Conservation (phyloP, 306 rosid genomes). For the Pachyrhizus erosus region DNA sequence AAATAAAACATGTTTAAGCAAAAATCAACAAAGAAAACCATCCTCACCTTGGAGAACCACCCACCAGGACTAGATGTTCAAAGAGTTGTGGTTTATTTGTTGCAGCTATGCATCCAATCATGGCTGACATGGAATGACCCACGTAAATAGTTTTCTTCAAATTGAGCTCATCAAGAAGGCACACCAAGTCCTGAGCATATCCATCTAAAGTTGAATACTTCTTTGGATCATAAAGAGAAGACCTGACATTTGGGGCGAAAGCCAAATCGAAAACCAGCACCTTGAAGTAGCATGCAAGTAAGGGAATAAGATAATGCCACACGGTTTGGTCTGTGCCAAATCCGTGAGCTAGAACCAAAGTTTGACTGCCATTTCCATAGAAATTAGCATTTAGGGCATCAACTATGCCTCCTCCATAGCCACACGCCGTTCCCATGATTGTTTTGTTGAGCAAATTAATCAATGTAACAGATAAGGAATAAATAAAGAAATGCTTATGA, state of each 20-base stretch:
- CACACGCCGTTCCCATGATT: constrained; percentile 40
- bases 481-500: background rate
- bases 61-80: constrained; percentile 48
- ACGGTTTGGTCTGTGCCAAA: constrained; percentile 52
- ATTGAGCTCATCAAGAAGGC: constrained; percentile 62
- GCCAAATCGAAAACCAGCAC: constrained; percentile 61
- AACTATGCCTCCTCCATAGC: constrained; percentile 38
- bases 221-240: constrained; percentile 36
- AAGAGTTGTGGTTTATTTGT: constrained; percentile 57
- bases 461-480: background rate
- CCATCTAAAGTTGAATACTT: constrained; percentile 56
- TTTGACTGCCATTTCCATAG: constrained; percentile 59
- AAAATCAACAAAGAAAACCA: background rate
- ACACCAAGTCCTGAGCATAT: constrained; percentile 53
- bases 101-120: constrained; percentile 64
- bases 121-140: constrained; percentile 68
- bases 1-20: background rate
- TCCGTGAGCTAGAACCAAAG: constrained; percentile 62
- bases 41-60: constrained; percentile 62
- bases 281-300: constrained; percentile 62
- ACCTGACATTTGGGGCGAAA: constrained; percentile 51
- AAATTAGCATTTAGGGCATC: constrained; percentile 52
- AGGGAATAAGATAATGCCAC: constrained; percentile 57
- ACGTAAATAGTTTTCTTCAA: constrained; percentile 49
- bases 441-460: background rate